A percentile compares a stretch with the other conserved stretches of the same genome.
Evolutionary conservation across 2,329 filamentous ascomycete genomes (phyloP).

Genomic region (Aureobasidium lini): DNA sequence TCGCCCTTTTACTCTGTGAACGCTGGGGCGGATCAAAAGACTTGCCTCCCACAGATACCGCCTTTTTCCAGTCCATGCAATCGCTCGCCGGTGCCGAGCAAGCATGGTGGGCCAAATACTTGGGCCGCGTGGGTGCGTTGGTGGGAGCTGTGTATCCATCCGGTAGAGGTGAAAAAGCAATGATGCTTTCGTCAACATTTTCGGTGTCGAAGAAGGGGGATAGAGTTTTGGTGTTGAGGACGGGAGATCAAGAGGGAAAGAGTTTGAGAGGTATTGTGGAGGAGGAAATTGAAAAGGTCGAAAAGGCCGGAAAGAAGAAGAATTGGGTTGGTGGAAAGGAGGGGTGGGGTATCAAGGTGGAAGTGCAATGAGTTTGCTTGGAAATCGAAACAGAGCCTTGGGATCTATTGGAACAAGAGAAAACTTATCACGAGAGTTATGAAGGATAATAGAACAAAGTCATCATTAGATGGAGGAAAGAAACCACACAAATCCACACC

Average conservation of each 20-base stretch:
- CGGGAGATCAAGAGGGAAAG: conserved; percentile 29
- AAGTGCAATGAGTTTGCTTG: conserved; percentile 19
- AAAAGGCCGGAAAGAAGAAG: conserved; percentile 55
- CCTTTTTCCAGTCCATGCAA: conserved; percentile 48
- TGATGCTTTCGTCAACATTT: conserved; percentile 38
- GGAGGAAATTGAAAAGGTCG: conserved; percentile 36
- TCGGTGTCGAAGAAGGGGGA: conserved; percentile 34
- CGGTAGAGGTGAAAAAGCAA: conserved; percentile 36
- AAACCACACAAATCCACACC: too few relatives aligned
- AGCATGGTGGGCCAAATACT: conserved; percentile 59
- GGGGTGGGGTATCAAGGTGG: conserved; percentile 35
- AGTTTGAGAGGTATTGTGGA: conserved; percentile 35
- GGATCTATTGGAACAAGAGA: too few relatives aligned
- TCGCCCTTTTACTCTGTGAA: conserved; percentile 65
- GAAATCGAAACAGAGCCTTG: too few relatives aligned
- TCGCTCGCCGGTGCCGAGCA: conserved; percentile 47
- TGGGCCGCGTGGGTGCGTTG: conserved; percentile 53
- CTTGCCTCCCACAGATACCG: conserved; percentile 50
- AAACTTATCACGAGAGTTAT: too few relatives aligned
- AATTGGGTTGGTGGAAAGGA: conserved; percentile 42
- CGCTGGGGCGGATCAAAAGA: conserved; percentile 58
- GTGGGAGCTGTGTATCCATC: conserved; percentile 55
- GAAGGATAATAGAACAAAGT: too few relatives aligned
- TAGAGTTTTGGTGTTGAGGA: conserved; percentile 34
- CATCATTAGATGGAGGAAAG: too few relatives aligned